A percentile compares a stretch with the other conserved stretches of the same genome.
These are phyloP conservation scores for Psilocybe cubensis DNA, from an alignment of 768 basidiomycete genomes.

Conservation along the genomic window DNA sequence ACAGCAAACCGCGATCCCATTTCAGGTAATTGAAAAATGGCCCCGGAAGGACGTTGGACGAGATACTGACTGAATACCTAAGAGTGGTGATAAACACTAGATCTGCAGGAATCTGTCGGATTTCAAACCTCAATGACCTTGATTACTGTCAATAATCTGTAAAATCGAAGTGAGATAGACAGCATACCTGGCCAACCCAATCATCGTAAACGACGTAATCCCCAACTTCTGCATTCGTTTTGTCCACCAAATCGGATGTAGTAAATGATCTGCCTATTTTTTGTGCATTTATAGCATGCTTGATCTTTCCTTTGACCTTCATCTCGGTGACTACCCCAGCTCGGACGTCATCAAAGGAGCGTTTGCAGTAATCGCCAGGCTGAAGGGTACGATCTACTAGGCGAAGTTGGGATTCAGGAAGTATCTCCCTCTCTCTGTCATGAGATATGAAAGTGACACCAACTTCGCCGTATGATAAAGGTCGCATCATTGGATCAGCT, in stretches of 20 bases:
- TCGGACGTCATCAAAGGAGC: constrained; percentile 69
- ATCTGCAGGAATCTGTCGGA: background rate
- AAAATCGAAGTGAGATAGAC: background rate
- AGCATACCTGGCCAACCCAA: constrained; percentile 87
- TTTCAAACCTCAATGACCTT: constrained; percentile 15
- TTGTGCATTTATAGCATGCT: constrained; percentile 73
- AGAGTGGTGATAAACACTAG: constrained; percentile 4
- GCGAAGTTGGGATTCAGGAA: constrained; percentile 66
- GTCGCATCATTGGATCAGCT: constrained; percentile 73
- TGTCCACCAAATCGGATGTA: constrained; percentile 57
- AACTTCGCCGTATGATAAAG: constrained; percentile 78
- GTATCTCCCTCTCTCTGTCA: constrained; percentile 63
- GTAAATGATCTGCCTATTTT: constrained; percentile 66
- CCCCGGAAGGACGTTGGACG: constrained; percentile 65
- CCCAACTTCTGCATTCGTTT: constrained; percentile 68
- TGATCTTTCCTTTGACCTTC: constrained; percentile 65
- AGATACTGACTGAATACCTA: constrained; percentile 86
- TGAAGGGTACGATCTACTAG: constrained; percentile 81
- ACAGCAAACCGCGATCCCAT: constrained; percentile 75
- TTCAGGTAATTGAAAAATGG: constrained; percentile 76
- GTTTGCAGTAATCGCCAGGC: constrained; percentile 83
- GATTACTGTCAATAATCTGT: background rate
- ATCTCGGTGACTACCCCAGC: constrained; percentile 76
- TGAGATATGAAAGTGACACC: constrained; percentile 71
- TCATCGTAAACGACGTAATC: constrained; percentile 83